Percentiles rank a stretch among this genome's conserved stretches.
phyloP scores from a whole-genome alignment of 108 stramenopile species.

The Conticribra weissflogii region DNA sequence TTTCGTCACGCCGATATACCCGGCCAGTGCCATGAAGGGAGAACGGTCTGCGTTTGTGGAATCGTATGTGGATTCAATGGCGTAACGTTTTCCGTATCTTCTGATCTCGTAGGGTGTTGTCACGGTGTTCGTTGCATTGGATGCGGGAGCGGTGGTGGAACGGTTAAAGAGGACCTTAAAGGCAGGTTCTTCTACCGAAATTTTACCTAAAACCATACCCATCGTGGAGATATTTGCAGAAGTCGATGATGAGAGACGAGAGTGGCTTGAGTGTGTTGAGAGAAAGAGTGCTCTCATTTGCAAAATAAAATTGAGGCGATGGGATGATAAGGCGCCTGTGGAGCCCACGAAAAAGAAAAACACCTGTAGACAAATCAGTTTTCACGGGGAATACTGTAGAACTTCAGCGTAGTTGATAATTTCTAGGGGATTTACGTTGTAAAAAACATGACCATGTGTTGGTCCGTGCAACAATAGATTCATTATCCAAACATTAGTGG shows the following conservation, averaged over 20 bases:
- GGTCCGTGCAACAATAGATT: too few relatives aligned
- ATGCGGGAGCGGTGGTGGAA: constrained; percentile 2
- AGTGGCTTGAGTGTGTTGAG: too few relatives aligned
- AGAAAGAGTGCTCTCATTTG: neutral
- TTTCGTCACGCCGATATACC: constrained; percentile 42
- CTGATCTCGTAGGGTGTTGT: constrained; percentile 33
- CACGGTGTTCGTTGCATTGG: too few relatives aligned
- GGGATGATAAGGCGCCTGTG: too few relatives aligned
- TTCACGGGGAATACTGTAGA: too few relatives aligned
- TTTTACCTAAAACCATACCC: constrained; percentile 39
- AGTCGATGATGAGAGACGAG: neutral
- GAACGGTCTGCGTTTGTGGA: neutral
- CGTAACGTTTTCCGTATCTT: constrained; percentile 26
- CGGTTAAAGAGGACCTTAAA: constrained; percentile 27
- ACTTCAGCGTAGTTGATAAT: too few relatives aligned
- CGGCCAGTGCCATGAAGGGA: constrained; percentile 32
- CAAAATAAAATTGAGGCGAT: neutral
- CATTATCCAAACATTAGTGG: too few relatives aligned
- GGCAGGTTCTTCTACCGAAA: constrained; percentile 28
- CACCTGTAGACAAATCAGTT: too few relatives aligned
- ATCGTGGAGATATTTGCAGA: constrained; percentile 6
- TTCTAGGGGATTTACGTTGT: too few relatives aligned
- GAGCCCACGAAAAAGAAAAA: too few relatives aligned
- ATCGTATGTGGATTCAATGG: constrained; percentile 20
- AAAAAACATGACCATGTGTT: too few relatives aligned